Evolutionary conservation across 2,329 filamentous ascomycete genomes (phyloP), one percentile per base, ranked within the genome.

Genomic region (Cladophialophora bantiana): DNA sequence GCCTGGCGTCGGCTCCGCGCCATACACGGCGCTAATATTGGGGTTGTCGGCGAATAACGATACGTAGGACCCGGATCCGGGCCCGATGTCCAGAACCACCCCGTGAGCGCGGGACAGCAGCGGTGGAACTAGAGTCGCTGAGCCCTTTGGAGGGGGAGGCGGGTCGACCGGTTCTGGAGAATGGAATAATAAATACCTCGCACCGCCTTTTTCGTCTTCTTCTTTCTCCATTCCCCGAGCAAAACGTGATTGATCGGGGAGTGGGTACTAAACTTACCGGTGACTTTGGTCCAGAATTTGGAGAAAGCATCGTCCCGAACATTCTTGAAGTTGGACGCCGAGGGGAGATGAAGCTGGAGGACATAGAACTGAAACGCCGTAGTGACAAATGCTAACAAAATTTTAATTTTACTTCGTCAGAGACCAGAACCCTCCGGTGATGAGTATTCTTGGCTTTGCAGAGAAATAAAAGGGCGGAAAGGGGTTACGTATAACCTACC

Each of bases 11-110:
- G 86, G 86, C 71, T 88, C 86, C 1, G 84, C 80, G 53, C 84
- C 85, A 68, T 86, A 87, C 52, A 87, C 80, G 13, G 77, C 76
- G 7, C 70, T 78, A 66, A 86, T 80, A 3, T 78, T 75, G 1
- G 76, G 73, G 6, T 76, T 75, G 62, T 78, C 74, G 7, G 77
- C 45, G 67, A 86, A 84, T 54, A 79, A 78, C 0, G 76, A 75
- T 56, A 86, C 77, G 62, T 85, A 81, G 13, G 82, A 79, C 36
- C 86, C 85, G 35, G 78, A 83, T 4, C 85, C 85, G 0, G 85
- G 85, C 5, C 83, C 83, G 35, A 84, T 76, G 68, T 84, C 83
- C 3, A 85, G 77, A 18, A 84, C 80, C 3, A 77, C 69, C 2
- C 83, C 83, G 1, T 72, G 72, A 1, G 81, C 78, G 31, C 75